Evolutionary conservation across 176 grass and related monocot species (phyloP), one percentile per base, ranked within the genome.

Genomic region (Ensete glaucum): DNA sequence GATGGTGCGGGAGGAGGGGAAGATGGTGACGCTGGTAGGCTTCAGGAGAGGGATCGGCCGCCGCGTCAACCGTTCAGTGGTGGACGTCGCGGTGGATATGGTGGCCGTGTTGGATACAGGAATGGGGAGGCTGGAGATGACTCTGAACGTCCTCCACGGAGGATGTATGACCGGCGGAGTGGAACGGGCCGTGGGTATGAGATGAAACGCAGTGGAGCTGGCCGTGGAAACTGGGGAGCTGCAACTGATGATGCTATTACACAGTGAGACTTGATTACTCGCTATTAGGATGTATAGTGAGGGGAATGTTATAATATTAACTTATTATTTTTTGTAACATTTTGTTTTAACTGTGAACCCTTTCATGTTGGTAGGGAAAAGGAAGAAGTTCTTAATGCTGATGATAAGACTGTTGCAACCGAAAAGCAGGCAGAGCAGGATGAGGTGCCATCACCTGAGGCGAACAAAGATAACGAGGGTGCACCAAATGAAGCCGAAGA

Each of bases 221-320:
- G 88, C 1, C 86, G 88, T 67, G 90, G 95, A 10, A 98, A 98
- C 79, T 98, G 90, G 95, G 95, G 88, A 1, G 76, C 75, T 71
- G 68, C 82, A 17, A 84, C 82, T 54, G 90, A 93, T 73, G 90
- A 87, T 52, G 26, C 79, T 58, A 52, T 85, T 85, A 74, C 76
- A 8, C 95, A 85, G 90, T 91, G 87, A 74, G 79, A 11, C 78
- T 43, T 29, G 12, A 9, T 7, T 56, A 17, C n/a, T 27, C 26
- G 2, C 20, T 26, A 26, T 73, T 73, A 29, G 24, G 16, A 8
- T 19, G 7, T 24, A 16, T 19, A 10, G 9, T 15, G 3, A 50
- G 34, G 34, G 17, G 24, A 13, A 34, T 2, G 1, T 16, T 9
- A 15, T n/a, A 16, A 19, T 50, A 19, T 51, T 2, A 65, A 12